Evolutionary conservation across 2,329 filamentous ascomycete genomes (phyloP), one percentile per base, ranked within the genome.

Genomic region (Sarocladium kiliense): DNA sequence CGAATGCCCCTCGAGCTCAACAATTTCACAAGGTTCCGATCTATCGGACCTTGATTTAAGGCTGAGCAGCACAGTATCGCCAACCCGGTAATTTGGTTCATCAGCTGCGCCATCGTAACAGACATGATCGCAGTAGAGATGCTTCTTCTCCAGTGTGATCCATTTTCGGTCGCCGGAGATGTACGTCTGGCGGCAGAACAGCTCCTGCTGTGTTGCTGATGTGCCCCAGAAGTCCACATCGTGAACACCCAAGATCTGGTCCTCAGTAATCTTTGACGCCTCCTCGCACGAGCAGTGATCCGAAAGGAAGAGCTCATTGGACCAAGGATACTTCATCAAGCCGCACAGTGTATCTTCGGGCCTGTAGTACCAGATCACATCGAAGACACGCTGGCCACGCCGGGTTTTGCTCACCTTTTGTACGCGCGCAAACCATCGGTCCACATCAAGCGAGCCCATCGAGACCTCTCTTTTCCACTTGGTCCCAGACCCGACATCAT

Each of bases 221-320:
- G 68, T 66, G 0, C 76, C 76, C 6, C 82, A 80, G 68, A 82
- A 85, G 58, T 81, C 75, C 0, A 92, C 77, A 0, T 74, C 59
- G 39, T 87, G 79, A 1, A 79, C 79, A 0, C 74, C 76, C 0
- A 83, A 62, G 0, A 91, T 73, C 32, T 89, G 78, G 0, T 77
- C 68, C 1, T 78, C 75, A 0, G 73, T 60, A 2, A 89, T 74
- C 26, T 76, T 75, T 0, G 70, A 56, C 0, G 56, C 56, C 9
- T 80, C 74, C 0, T 72, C 66, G 58, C 89, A 94, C 1, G 85
- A 87, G 69, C 90, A 93, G 57, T 91, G 84, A 53, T 91, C 82
- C 0, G 85, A 89, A 0, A 93, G 69, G 58, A 94, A 94, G 0
- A 94, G 68, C 67, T 95, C 89, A 53, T 91, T 88, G 0, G 70